Percentiles rank a stretch among this genome's conserved stretches.
phyloP scores from a whole-genome alignment of 2,329 filamentous ascomycete genomes.

The Fusarium tricinctum region DNA sequence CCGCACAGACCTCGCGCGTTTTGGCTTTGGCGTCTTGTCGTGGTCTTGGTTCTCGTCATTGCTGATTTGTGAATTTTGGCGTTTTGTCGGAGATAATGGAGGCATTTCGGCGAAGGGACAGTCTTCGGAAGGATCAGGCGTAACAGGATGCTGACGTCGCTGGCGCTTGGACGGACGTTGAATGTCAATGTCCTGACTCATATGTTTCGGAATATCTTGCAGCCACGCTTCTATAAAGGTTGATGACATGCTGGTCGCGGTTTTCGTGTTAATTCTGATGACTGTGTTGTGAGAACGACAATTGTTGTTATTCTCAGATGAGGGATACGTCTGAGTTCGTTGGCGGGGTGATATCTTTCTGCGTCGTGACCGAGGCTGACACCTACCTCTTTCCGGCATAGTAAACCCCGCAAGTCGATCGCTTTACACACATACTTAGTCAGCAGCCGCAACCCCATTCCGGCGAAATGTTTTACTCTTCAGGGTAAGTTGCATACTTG shows the following conservation, averaged over 20 bases:
- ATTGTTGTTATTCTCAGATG: too few species aligned
- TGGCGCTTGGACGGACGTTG: background rate
- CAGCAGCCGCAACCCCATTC: too few species aligned
- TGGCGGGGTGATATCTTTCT: too few species aligned
- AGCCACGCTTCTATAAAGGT: background rate
- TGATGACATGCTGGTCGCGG: background rate
- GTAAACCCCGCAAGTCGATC: too few species aligned
- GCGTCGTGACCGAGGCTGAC: too few species aligned
- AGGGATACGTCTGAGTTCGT: too few species aligned
- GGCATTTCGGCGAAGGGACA: background rate
- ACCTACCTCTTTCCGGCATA: too few species aligned
- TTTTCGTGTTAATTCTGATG: too few species aligned
- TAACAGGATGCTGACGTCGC: background rate
- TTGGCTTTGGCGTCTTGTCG: background rate
- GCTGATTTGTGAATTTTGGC: background rate
- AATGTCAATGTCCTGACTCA: background rate
- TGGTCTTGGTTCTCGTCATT: background rate
- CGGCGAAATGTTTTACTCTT: too few species aligned
- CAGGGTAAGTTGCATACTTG: too few species aligned
- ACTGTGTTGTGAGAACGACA: too few species aligned
- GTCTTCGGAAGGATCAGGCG: background rate
- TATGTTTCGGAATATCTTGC: background rate
- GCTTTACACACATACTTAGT: too few species aligned
- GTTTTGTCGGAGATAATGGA: background rate
- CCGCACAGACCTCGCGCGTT: slow-evolving; percentile 10